Conservation (phyloP, 805 yeast species). For the Schwanniomyces polymorphus region DNA sequence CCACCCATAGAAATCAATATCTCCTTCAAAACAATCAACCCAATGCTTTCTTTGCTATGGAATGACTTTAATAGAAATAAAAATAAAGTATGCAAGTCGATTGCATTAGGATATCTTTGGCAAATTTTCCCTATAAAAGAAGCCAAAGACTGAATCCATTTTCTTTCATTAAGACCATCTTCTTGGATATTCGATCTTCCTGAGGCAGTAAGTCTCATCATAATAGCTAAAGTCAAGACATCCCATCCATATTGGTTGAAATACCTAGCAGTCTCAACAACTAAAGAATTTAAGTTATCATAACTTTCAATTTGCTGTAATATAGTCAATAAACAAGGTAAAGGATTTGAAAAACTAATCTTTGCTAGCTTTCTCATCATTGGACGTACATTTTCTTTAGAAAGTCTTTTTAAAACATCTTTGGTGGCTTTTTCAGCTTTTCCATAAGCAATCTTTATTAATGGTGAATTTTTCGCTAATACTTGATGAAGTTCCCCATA, state of each 20-base stretch:
- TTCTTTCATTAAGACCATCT: slow-evolving; percentile 78
- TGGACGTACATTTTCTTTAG: slow-evolving; percentile 71
- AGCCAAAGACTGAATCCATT: slow-evolving; percentile 85
- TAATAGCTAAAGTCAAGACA: slow-evolving; percentile 68
- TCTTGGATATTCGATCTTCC: slow-evolving; percentile 67
- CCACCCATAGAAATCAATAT: slow-evolving; percentile 77
- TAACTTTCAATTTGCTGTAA: slow-evolving; percentile 87
- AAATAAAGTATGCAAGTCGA: slow-evolving; percentile 65
- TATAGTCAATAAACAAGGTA: slow-evolving; percentile 70
- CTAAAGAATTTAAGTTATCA: slow-evolving; percentile 76
- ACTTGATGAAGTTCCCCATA: slow-evolving; percentile 76
- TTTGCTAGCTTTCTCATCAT: slow-evolving; percentile 75
- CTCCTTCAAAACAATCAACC: slow-evolving; percentile 65
- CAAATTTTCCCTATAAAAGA: slow-evolving; percentile 76
- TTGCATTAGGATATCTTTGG: slow-evolving; percentile 46
- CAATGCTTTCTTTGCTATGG: slow-evolving; percentile 57
- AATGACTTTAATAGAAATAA: slow-evolving; percentile 62
- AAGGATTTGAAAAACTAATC: slow-evolving; percentile 72
- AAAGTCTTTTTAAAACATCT: slow-evolving; percentile 73
- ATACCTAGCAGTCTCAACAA: slow-evolving; percentile 75
- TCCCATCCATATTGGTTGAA: slow-evolving; percentile 85
- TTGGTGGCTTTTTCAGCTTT: slow-evolving; percentile 79
- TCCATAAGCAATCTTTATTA: slow-evolving; percentile 57
- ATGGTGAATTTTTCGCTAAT: slow-evolving; percentile 53
- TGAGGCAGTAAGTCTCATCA: slow-evolving; percentile 63